Evolutionary conservation across 208 protist species (phyloP).

Genomic region (Leishmania guyanensis): DNA sequence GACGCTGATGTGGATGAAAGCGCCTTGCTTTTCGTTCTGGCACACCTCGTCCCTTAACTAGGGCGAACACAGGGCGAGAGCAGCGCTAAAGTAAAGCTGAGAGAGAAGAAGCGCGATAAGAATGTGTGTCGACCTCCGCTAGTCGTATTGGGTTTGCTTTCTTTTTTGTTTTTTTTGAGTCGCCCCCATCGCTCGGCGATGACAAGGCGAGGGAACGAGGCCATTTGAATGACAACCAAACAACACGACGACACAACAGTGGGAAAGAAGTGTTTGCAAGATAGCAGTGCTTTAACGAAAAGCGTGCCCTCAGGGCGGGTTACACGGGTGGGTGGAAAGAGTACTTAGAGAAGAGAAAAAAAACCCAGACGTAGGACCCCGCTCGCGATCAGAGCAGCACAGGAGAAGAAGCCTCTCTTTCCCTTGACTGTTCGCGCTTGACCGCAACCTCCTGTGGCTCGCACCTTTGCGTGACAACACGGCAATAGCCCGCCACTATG

Average conservation of each 20-base stretch:
- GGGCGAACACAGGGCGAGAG: background rate
- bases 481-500: background rate
- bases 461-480: background rate
- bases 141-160: background rate
- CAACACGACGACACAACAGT: background rate
- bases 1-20: background rate
- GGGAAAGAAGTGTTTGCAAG: background rate
- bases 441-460: background rate
- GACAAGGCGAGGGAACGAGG: background rate
- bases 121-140: background rate
- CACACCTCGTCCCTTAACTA: background rate
- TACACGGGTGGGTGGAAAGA: background rate
- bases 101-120: no score
- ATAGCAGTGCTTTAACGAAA: background rate
- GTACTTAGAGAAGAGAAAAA: background rate
- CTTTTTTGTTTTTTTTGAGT: background rate
- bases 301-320: background rate
- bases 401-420: no score
- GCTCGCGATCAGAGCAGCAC: background rate
- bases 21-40: background rate
- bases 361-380: background rate
- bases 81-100: background rate
- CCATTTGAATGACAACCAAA: background rate
- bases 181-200: background rate
- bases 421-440: background rate